Base-by-base conservation (phyloP, 73 alveolate genomes). In the Paramecium caudatum region DNA sequence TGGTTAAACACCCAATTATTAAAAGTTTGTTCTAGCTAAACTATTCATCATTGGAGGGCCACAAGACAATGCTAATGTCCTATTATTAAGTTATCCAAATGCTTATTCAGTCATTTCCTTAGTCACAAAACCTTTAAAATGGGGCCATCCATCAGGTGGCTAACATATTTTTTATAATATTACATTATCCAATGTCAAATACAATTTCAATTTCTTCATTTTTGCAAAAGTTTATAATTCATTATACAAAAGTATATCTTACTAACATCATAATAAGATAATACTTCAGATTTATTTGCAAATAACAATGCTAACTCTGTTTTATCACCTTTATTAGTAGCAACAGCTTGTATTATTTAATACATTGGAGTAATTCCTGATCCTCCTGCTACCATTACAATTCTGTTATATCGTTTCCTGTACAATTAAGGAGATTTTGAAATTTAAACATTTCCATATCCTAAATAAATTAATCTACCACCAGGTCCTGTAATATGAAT, bases 361-460 rank as follows among this genome's bases (percentile, higher is more conserved):
- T 82, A 95, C 94, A 90, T 74, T 17, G 98, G 98, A 6, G 98
- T 95, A 68, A 95, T 93, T 17, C 98, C 98, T 9, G 96, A 93
- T 30, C 98, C 98, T 30, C 98, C 98, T 30, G 98, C 98, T 16
- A 95, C 91, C 96, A 93, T 93, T 15, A 94, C 94, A 23, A 95
- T 93, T 62, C 49, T 86, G 9, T 37, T 55, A 32, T 47, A 83
- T 30, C 34, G 25, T 17, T 68, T 12, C 12, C 47, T 37, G 34
- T 32, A 68, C 13, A 32, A 13, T 37, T 34, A 32, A 12, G 61
- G 61, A 34, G 19, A 32, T 34, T 37, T 32, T 12, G 19, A 32
- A 3, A 68, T 68, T 7, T 34, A 37, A 37, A 68, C 47, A 68
- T 68, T 68, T 9, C 84, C 84, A 32, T 68, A 34, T 1, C 88